These are phyloP conservation scores for Hirschfeldia incana DNA, from an alignment of 345 rosid genomes.

Conservation along the genomic window DNA sequence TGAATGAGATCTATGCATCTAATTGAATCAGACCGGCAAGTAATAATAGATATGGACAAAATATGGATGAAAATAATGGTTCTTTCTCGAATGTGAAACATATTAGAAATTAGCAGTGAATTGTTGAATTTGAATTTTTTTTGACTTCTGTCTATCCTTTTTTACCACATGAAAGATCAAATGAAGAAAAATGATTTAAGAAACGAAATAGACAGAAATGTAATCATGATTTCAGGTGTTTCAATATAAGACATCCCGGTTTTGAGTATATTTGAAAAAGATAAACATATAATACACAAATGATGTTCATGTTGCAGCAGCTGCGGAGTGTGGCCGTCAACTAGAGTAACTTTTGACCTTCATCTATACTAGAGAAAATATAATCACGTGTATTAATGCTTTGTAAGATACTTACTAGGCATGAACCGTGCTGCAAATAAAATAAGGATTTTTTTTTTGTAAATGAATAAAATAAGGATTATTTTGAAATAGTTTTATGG, in stretches of 20 bases:
- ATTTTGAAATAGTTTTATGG: too few species aligned
- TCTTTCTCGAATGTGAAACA: background rate
- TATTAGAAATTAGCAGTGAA: background rate
- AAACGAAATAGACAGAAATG: background rate
- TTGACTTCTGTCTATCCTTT: background rate
- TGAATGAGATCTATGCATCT: slow-evolving; percentile 8
- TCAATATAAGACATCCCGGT: background rate
- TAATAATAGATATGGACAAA: background rate
- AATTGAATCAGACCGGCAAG: slow-evolving; percentile 18
- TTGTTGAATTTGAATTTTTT: background rate
- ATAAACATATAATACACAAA: background rate
- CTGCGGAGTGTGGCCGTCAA: background rate
- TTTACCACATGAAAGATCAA: background rate
- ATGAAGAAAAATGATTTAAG: background rate
- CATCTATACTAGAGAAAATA: background rate
- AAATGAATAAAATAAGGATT: too few species aligned
- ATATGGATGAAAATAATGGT: background rate
- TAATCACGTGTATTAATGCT: background rate
- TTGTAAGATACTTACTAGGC: background rate
- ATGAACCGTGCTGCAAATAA: background rate
- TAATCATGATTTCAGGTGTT: background rate
- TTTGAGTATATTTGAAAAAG: background rate
- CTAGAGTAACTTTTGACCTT: background rate
- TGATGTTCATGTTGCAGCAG: background rate
- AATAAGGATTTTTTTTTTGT: too few species aligned